phyloP scores from a whole-genome alignment of 2,329 filamentous ascomycete genomes.

The Hypoxylon sp. region DNA sequence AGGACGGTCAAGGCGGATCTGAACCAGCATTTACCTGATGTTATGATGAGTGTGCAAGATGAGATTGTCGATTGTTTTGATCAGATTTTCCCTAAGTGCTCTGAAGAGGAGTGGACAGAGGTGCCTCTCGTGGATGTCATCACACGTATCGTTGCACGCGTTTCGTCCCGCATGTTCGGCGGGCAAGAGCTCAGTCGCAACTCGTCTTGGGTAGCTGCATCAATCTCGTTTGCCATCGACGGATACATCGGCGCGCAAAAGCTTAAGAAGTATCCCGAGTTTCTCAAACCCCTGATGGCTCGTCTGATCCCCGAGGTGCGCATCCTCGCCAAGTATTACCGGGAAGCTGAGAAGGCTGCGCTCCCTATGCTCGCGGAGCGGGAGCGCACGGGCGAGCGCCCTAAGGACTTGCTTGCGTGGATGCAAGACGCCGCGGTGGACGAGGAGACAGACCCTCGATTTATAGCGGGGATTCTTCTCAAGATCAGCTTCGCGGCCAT shows the following conservation, averaged over 20 bases:
- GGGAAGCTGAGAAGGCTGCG: slow-evolving; percentile 33
- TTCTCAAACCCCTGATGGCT: slow-evolving; percentile 10
- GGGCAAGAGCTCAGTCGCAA: slow-evolving; percentile 32
- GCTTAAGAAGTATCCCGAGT: slow-evolving; percentile 39
- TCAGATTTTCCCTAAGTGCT: slow-evolving; percentile 39
- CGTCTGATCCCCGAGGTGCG: slow-evolving; percentile 42
- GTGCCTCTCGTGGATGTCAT: slow-evolving; percentile 47
- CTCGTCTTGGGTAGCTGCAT: slow-evolving; percentile 43
- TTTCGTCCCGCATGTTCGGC: slow-evolving; percentile 52
- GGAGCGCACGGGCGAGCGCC: slow-evolving; percentile 10
- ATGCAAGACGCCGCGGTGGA: slow-evolving; percentile 43
- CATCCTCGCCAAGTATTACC: slow-evolving; percentile 38
- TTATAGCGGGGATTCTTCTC: slow-evolving; percentile 44
- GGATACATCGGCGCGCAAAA: slow-evolving; percentile 45
- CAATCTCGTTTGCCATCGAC: slow-evolving; percentile 44
- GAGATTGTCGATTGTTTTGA: slow-evolving; percentile 48
- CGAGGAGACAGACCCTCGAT: slow-evolving; percentile 39
- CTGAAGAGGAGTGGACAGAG: slow-evolving; percentile 47
- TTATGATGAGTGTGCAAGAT: slow-evolving; percentile 45
- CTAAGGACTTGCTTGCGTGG: slow-evolving; percentile 35
- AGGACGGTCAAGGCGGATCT: slow-evolving; percentile 48
- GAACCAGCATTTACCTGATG: slow-evolving; percentile 47
- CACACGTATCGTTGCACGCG: slow-evolving; percentile 51
- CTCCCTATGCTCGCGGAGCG: slow-evolving; percentile 42
- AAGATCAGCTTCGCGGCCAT: slow-evolving; percentile 52